Evolutionary conservation across 202 grass and related monocot species (phyloP).

Genomic region (Schoenoplectus triqueter): DNA sequence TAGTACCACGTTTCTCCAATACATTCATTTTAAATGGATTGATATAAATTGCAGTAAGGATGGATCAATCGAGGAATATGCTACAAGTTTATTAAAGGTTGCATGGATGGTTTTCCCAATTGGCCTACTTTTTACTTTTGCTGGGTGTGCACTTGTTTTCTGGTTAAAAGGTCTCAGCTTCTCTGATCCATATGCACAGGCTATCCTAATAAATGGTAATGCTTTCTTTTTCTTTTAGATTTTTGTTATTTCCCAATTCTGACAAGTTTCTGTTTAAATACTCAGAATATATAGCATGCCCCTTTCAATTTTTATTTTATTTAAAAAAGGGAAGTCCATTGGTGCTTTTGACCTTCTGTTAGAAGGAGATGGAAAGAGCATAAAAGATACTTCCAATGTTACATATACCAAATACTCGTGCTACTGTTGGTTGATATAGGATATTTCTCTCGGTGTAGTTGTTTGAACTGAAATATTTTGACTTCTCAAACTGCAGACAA

Average conservation of each 20-base stretch:
- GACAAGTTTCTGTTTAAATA: background rate
- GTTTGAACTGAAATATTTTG: background rate
- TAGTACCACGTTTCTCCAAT: background rate
- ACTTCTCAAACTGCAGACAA: background rate
- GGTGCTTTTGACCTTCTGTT: background rate
- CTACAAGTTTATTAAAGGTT: conserved; percentile 68
- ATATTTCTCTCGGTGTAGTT: background rate
- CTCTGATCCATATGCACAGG: conserved; percentile 78
- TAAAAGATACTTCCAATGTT: background rate
- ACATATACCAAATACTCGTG: background rate
- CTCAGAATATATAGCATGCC: background rate
- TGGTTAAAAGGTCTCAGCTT: conserved; percentile 67
- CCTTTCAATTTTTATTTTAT: background rate
- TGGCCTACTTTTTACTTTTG: conserved; percentile 73
- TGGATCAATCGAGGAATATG: conserved; percentile 56
- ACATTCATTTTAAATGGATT: conserved; percentile 36
- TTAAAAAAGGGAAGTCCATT: conserved; percentile 32
- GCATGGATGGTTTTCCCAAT: conserved; percentile 91
- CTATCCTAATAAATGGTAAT: conserved; percentile 86
- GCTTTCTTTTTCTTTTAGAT: conserved; percentile 32
- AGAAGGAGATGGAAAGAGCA: conserved; percentile 3
- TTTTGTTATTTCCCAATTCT: background rate
- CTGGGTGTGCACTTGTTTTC: conserved; percentile 68
- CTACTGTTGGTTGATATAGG: background rate
- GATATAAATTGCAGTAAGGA: conserved; percentile 60